These are phyloP conservation scores for Penicillium brasilianum DNA, from an alignment of 2,329 filamentous ascomycete species.

Conservation along the genomic window DNA sequence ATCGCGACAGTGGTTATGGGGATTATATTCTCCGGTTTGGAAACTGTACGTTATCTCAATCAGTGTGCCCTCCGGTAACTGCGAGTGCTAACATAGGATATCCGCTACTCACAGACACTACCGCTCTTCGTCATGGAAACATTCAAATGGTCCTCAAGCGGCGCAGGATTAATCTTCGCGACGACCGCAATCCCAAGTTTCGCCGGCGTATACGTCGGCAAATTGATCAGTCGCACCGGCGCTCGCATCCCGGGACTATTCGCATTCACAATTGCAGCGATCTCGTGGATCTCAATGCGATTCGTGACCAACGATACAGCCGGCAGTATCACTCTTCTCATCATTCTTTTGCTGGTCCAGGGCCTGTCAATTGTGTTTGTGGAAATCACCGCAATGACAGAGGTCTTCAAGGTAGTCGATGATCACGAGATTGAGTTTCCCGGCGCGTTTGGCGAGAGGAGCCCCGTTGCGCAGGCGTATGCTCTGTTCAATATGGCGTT, in stretches of 20 bases:
- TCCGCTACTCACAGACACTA: constrained; percentile 45
- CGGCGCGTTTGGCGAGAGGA: constrained; percentile 66
- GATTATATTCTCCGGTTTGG: constrained; percentile 59
- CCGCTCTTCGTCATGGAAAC: constrained; percentile 61
- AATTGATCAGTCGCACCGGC: constrained; percentile 56
- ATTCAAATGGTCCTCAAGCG: constrained; percentile 62
- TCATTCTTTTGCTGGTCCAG: constrained; percentile 63
- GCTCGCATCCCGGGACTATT: constrained; percentile 63
- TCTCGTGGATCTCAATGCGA: constrained; percentile 67
- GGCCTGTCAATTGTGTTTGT: constrained; percentile 63
- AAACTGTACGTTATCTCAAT: constrained; percentile 41
- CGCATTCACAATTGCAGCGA: constrained; percentile 59
- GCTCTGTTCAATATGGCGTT: constrained; percentile 66
- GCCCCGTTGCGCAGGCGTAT: constrained; percentile 68
- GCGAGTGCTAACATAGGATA: neutral
- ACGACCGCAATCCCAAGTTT: constrained; percentile 35
- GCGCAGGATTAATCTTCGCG: constrained; percentile 64
- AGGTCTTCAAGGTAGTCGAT: constrained; percentile 60
- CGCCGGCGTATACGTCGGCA: constrained; percentile 19
- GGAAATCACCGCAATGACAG: constrained; percentile 70
- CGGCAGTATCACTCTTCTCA: constrained; percentile 67
- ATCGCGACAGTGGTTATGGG: constrained; percentile 55
- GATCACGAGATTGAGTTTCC: constrained; percentile 65
- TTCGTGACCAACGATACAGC: constrained; percentile 62
- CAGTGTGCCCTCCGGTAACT: neutral